phyloP scores from a whole-genome alignment of 2,329 filamentous ascomycete species.

The Pseudopithomyces chartarum region DNA sequence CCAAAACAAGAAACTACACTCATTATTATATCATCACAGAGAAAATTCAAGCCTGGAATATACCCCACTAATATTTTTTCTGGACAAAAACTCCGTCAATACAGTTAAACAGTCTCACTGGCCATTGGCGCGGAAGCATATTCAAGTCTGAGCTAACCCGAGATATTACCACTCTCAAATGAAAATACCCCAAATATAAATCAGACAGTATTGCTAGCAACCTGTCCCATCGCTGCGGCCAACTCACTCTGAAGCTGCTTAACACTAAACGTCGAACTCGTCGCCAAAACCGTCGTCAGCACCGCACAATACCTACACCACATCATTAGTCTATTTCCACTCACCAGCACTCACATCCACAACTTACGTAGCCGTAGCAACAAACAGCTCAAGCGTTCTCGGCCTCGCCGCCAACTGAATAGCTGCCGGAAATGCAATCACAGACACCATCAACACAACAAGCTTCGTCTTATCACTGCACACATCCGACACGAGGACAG shows the following conservation, averaged over 20 bases:
- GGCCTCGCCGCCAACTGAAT: constrained; percentile 23
- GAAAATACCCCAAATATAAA: too few species aligned
- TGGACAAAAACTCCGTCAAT: too few species aligned
- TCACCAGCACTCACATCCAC: neutral
- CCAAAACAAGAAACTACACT: too few species aligned
- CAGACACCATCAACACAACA: constrained; percentile 18
- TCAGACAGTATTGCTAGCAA: neutral
- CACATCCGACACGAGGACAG: constrained; percentile 17
- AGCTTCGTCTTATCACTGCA: constrained; percentile 19
- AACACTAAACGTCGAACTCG: constrained; percentile 1
- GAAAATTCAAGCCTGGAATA: too few species aligned
- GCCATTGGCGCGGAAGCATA: too few species aligned
- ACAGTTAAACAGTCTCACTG: too few species aligned
- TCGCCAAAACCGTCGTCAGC: constrained; percentile 7
- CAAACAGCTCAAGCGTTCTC: constrained; percentile 26
- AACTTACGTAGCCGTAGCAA: constrained; percentile 30
- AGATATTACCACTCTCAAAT: too few species aligned
- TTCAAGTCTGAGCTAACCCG: too few species aligned
- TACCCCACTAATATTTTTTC: too few species aligned
- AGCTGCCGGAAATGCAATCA: constrained; percentile 21
- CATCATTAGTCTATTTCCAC: neutral
- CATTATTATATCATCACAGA: too few species aligned
- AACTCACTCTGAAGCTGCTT: neutral
- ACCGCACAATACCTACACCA: constrained; percentile 10
- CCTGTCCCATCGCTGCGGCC: neutral